Evolutionary conservation across 257 asterid genomes (phyloP).

Genomic region (Nicotiana knightiana): DNA sequence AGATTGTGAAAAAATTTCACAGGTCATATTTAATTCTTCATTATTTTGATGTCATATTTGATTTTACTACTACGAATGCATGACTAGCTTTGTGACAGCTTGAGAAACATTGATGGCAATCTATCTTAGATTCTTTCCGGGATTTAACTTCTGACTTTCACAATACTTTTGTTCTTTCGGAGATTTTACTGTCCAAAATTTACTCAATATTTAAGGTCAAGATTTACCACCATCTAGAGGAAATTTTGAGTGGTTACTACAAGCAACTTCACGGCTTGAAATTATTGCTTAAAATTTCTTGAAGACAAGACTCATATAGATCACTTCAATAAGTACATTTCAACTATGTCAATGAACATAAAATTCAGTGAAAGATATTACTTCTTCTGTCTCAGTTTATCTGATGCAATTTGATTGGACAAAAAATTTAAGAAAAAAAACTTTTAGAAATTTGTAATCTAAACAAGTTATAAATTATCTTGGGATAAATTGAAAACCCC

Average conservation of each 20-base stretch:
- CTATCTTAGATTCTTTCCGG: not conserved
- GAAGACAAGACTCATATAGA: not conserved
- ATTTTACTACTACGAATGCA: no score
- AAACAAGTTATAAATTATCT: no score
- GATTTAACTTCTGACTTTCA: not conserved
- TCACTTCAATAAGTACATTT: not conserved
- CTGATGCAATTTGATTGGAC: no score
- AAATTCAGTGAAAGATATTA: not conserved
- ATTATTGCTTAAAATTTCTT: not conserved
- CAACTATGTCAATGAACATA: not conserved
- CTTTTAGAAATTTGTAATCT: no score
- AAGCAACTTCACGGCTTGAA: not conserved
- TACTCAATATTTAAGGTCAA: not conserved
- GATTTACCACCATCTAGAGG: not conserved
- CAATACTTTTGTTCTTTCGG: not conserved
- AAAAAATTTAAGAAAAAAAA: no score
- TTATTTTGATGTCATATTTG: no score
- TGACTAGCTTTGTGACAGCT: not conserved
- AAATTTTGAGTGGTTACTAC: not conserved
- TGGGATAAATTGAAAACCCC: no score
- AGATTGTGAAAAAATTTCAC: no score
- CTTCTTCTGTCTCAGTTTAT: no score
- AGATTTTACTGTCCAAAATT: not conserved
- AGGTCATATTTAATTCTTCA: not conserved
- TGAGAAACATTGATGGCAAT: not conserved